Evolutionary conservation across 768 basidiomycete species (phyloP), one percentile per base, ranked within the genome.

Genomic region (Galerina marginata): DNA sequence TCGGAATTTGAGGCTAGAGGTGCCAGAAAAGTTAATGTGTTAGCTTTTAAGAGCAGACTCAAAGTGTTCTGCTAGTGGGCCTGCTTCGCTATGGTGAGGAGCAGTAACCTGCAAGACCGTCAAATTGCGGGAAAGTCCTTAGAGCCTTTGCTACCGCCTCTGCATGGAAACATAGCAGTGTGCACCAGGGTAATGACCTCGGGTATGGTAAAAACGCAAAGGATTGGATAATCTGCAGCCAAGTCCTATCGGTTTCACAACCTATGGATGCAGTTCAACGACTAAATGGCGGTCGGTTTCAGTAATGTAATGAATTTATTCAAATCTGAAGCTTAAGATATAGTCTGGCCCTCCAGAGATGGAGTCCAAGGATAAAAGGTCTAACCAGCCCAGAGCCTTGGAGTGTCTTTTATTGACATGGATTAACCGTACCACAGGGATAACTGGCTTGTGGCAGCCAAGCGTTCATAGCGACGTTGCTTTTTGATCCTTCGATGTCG

Each of bases 401-500:
- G 86, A 85, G 84, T 87, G 86, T 81, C 84, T 85, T 83, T 33
- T 33, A 33, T 20, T 33, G 29, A 33, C 29, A 33, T 33, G 29
- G 29, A 33, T 33, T 33, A 33, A 33, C 29, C 29, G 29, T 33
- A 88, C 86, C 85, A 87, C 85, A 86, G 84, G 86, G 85, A 86
- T 86, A 86, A 87, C 85, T 86, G 85, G 84, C 86, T 87, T 86
- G 86, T 88, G 86, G 84, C 84, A 85, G 86, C 86, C 87, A 89
- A 87, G 86, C 84, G 82, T 87, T 89, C 86, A 88, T 88, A 88
- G 87, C 85, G 85, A 88, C 84, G 83, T 87, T 86, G 86, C 85
- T 88, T 87, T 87, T 87, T 87, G 85, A 87, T 87, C 85, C 86
- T 88, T 87, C 84, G 83, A 88, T 88, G 86, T 88, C 83, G 83